Conservation (phyloP, 2,329 filamentous ascomycete species). For the Phyllosticta citriasiana region DNA sequence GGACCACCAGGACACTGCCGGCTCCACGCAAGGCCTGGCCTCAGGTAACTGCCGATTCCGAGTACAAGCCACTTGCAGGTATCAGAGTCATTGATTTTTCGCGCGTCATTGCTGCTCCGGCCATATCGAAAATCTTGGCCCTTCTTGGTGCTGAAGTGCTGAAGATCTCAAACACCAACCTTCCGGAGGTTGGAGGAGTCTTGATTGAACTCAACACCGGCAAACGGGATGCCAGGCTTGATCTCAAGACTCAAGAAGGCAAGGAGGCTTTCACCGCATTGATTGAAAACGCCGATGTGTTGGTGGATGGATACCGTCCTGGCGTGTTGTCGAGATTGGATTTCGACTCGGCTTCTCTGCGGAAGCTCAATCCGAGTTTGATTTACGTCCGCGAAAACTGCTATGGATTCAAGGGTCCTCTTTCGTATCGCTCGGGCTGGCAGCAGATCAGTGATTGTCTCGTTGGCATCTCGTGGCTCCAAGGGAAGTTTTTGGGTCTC, state of each 20-base stretch:
- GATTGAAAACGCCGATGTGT: slow-evolving; percentile 40
- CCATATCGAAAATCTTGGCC: slow-evolving; percentile 33
- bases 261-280: slow-evolving; percentile 31
- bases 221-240: slow-evolving; percentile 38
- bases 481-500: slow-evolving; percentile 3
- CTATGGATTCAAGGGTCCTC: slow-evolving; percentile 43
- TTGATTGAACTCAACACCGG: slow-evolving; percentile 42
- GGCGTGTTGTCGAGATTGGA: slow-evolving; percentile 39
- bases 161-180: slow-evolving; percentile 30
- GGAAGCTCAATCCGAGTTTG: slow-evolving; percentile 25
- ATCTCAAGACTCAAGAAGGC: slow-evolving; percentile 33
- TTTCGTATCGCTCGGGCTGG: slow-evolving; percentile 40
- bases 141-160: slow-evolving; percentile 40
- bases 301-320: slow-evolving; percentile 42
- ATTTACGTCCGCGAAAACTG: slow-evolving; percentile 44
- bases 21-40: slow-evolving; percentile 1
- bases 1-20: background rate
- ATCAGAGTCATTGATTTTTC: slow-evolving; percentile 43
- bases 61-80: slow-evolving; percentile 32
- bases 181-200: slow-evolving; percentile 32
- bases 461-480: slow-evolving; percentile 5
- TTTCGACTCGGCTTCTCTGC: slow-evolving; percentile 32
- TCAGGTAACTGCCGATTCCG: background rate
- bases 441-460: slow-evolving; percentile 37
- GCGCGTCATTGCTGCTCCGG: slow-evolving; percentile 40